These are phyloP conservation scores for Termitomyces sp. DNA, from an alignment of 768 basidiomycete species.

Conservation along the genomic window DNA sequence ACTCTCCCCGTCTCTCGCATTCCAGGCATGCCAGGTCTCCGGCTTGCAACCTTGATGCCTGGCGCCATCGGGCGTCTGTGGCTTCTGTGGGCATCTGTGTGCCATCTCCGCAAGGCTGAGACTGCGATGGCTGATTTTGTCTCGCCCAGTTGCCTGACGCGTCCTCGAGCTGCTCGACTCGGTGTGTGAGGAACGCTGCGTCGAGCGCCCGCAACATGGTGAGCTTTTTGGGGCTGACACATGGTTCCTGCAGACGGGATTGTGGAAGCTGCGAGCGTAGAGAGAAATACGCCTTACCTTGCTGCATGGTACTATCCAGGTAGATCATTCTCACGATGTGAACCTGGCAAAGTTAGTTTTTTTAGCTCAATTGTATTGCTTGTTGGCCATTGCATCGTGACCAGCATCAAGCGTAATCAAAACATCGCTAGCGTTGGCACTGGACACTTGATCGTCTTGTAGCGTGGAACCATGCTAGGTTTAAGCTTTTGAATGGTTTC, in stretches of 20 bases:
- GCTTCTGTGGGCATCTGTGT: background rate
- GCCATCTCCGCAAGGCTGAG: background rate
- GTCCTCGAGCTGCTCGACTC: slow-evolving; percentile 85
- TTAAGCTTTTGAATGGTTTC: too few relatives aligned
- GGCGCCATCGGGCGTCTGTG: slow-evolving; percentile 29
- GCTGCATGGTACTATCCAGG: too few relatives aligned
- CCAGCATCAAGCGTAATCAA: too few relatives aligned
- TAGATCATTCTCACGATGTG: too few relatives aligned
- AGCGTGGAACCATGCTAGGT: too few relatives aligned
- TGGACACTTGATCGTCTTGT: too few relatives aligned
- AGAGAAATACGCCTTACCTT: slow-evolving; percentile 11
- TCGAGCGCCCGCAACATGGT: slow-evolving; percentile 87
- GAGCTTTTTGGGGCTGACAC: slow-evolving; percentile 46
- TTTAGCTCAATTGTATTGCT: too few relatives aligned
- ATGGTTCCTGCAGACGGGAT: slow-evolving; percentile 17
- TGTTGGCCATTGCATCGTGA: too few relatives aligned
- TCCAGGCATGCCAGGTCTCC: slow-evolving; percentile 23
- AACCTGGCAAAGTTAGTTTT: too few relatives aligned
- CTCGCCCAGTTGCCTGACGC: slow-evolving; percentile 62
- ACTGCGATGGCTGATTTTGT: slow-evolving; percentile 21
- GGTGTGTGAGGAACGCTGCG: slow-evolving; percentile 82
- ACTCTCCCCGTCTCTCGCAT: slow-evolving; percentile 9
- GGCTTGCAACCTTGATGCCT: slow-evolving; percentile 27
- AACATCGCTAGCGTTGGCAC: too few relatives aligned
- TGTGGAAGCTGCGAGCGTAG: too few relatives aligned